A percentile compares a stretch with the other conserved stretches of the same genome.
phyloP scores from a whole-genome alignment of 2,329 filamentous ascomycete species.

The Aspergillus novofumigatus region DNA sequence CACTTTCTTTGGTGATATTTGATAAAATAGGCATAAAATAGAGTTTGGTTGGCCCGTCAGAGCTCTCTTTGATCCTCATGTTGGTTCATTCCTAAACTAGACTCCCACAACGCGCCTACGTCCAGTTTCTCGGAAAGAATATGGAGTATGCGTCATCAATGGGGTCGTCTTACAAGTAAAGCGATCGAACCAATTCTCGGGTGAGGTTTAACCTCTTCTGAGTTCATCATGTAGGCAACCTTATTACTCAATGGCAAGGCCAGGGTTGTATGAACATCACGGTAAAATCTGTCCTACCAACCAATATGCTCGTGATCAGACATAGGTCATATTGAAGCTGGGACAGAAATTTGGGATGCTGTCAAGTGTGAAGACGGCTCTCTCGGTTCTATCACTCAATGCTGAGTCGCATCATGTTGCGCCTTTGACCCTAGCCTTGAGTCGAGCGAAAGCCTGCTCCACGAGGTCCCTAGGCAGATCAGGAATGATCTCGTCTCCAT shows the following conservation, averaged over 20 bases:
- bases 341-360: background rate
- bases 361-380: too few relatives aligned
- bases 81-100: conserved; percentile 9
- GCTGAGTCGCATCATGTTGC: conserved; percentile 8
- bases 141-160: conserved; percentile 30
- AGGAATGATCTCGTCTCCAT: conserved; percentile 37
- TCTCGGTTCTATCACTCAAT: background rate
- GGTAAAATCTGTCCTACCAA: background rate
- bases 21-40: background rate
- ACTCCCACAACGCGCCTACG: conserved; percentile 24
- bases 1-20: background rate
- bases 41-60: conserved; percentile 28
- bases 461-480: conserved; percentile 40
- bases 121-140: conserved; percentile 7
- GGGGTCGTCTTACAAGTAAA: conserved; percentile 1
- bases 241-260: background rate
- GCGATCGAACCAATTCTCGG: conserved; percentile 9
- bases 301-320: background rate
- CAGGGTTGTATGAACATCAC: background rate
- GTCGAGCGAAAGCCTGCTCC: conserved; percentile 40
- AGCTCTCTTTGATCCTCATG: conserved; percentile 41
- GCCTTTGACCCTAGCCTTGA: conserved; percentile 29
- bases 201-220: conserved; percentile 23
- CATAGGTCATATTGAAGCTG: background rate
- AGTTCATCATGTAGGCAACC: conserved; percentile 30